phyloP scores from a whole-genome alignment of 495 filamentous ascomycete species.

The Aspergillus ellipticus region DNA sequence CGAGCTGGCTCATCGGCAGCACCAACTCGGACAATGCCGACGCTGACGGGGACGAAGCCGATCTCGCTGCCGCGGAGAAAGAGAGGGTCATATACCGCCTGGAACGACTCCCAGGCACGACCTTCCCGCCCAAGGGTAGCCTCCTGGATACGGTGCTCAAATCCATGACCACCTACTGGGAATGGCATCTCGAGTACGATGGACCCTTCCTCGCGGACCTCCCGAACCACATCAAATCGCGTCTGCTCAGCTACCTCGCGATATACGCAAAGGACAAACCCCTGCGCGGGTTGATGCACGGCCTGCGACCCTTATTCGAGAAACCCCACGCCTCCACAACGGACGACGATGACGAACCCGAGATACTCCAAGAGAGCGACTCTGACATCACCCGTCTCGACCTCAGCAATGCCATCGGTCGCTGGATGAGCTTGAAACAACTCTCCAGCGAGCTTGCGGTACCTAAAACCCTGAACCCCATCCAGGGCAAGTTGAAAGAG shows the following conservation, averaged over 20 bases:
- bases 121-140: slow-evolving; percentile 43
- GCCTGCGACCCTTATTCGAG: slow-evolving; percentile 30
- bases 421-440: slow-evolving; percentile 55
- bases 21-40: slow-evolving; percentile 7
- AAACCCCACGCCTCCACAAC: slow-evolving; percentile 8
- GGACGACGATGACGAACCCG: slow-evolving; percentile 20
- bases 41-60: neutral
- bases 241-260: slow-evolving; percentile 62
- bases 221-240: slow-evolving; percentile 56
- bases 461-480: slow-evolving; percentile 14
- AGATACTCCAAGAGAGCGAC: slow-evolving; percentile 29
- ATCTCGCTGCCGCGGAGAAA: slow-evolving; percentile 1
- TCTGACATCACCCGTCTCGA: slow-evolving; percentile 60
- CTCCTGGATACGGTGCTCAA: slow-evolving; percentile 58
- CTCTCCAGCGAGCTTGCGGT: slow-evolving; percentile 51
- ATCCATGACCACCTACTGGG: slow-evolving; percentile 65
- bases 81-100: slow-evolving; percentile 29
- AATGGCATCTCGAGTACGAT: slow-evolving; percentile 62
- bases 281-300: slow-evolving; percentile 20
- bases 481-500: slow-evolving; percentile 11
- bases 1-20: slow-evolving; percentile 60
- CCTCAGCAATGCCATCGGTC: slow-evolving; percentile 57
- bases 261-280: slow-evolving; percentile 42
- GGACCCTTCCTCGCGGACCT: slow-evolving; percentile 61
- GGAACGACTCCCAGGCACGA: slow-evolving; percentile 41